These are phyloP conservation scores for Taphrina deformans DNA, from an alignment of 1,139 yeast genomes.

Conservation along the genomic window DNA sequence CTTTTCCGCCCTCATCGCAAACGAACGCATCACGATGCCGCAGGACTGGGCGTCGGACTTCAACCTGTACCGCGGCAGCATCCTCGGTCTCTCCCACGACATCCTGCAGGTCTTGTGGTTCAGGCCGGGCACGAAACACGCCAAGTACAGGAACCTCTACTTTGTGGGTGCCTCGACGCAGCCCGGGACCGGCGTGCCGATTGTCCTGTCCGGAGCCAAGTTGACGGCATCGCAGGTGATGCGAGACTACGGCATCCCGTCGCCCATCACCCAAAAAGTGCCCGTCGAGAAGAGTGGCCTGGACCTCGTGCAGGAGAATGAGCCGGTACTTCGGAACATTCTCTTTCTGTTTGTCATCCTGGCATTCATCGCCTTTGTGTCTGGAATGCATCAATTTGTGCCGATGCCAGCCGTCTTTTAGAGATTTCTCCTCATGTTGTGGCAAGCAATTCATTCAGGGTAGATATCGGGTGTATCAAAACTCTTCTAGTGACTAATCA, in stretches of 20 bases:
- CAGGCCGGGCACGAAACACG: conserved; percentile 29
- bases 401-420: conserved; percentile 8
- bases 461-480: too few species aligned
- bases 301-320: conserved; percentile 18
- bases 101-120: conserved; percentile 33
- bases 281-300: conserved; percentile 19
- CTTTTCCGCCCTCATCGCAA: conserved; percentile 18
- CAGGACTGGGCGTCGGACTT: conserved; percentile 31
- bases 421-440: neutral
- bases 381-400: neutral
- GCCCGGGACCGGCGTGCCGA: conserved; percentile 35
- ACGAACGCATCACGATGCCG: conserved; percentile 30
- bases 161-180: conserved; percentile 35
- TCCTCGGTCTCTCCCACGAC: conserved; percentile 34
- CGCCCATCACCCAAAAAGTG: conserved; percentile 14
- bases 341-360: conserved; percentile 10
- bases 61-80: conserved; percentile 28
- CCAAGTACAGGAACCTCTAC: conserved; percentile 22
- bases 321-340: conserved; percentile 17
- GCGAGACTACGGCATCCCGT: conserved; percentile 16
- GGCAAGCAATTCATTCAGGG: neutral
- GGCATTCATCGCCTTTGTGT: neutral
- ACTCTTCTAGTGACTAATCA: too few species aligned
- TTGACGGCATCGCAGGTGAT: conserved; percentile 24
- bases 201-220: conserved; percentile 32